Base-by-base conservation (phyloP, 352 stramenopile species). In the Pythium phragmitis region DNA sequence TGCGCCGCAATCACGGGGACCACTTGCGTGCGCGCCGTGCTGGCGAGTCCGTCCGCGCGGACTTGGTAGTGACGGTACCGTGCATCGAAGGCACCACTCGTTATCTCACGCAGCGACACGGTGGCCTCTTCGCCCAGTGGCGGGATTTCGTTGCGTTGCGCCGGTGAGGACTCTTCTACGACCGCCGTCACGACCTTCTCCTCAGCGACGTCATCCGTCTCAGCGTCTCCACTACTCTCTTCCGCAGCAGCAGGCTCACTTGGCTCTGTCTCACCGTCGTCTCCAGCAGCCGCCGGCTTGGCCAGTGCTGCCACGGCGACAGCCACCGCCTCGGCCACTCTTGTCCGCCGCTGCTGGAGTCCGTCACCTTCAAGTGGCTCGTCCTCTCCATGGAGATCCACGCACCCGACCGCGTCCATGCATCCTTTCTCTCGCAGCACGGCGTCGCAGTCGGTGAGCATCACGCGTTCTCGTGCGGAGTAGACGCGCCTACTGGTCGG, bases 391-490 rank as follows among this genome's bases (percentile, higher is more conserved):
- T 19, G 13, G 3, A 13, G 3, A 46, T 26, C 37, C 17, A 47
- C 13, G 16, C 53, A 60, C 0, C 34, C 36, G 0, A 17, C 17
- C 0, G 7, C 19, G 16, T 68, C 60, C 13, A 39, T 36, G 1
- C 61, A 48, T 1, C 67, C 67, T 43, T 13, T 41, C 9, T 73
- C 67, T 5, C 41, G 37, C 19, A 73, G 37, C 17, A 60, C 49
- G 0, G 57, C 52, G 59, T 74, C 67, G 14, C 48, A 67, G 49
- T 68, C 67, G n/a, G 2, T 43, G 17, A 91, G 60, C 37, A 73
- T 75, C 14, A 63, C 75, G 30, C 73, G 76, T 57, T 91, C 82
- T 13, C 82, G 73, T 19, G 57, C 66, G n/a, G 80, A 89, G 70
- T 89, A 91, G 39, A 89, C 57, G 17, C 68, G 61, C 1, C 73